phyloP scores from a whole-genome alignment of 176 grass and related monocot species.

The Musa beccarii region DNA sequence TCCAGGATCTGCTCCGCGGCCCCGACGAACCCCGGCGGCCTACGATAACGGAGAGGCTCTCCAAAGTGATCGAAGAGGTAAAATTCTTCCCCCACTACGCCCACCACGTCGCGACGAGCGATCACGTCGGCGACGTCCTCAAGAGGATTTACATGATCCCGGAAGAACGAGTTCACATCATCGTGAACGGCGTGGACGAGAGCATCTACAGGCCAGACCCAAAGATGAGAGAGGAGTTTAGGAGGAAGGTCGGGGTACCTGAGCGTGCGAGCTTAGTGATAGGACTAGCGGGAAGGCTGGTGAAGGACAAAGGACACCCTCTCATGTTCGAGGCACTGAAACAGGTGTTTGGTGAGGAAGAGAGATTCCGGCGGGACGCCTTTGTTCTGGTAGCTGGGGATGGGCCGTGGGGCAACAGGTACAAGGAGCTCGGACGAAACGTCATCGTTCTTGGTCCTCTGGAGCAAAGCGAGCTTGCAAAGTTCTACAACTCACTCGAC shows the following conservation, averaged over 20 bases:
- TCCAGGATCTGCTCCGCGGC: constrained; percentile 32
- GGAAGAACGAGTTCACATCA: constrained; percentile 42
- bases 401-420: constrained; percentile 33
- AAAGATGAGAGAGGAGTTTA: constrained; percentile 19
- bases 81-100: constrained; percentile 40
- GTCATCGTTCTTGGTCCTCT: constrained; percentile 29
- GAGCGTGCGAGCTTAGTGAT: constrained; percentile 27
- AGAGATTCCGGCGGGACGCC: constrained; percentile 13
- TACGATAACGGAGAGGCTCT: constrained; percentile 18
- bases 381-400: constrained; percentile 38
- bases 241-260: constrained; percentile 26
- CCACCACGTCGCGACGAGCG: constrained; percentile 45
- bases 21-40: not conserved
- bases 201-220: constrained; percentile 20
- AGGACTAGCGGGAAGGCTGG: constrained; percentile 33
- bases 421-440: constrained; percentile 31
- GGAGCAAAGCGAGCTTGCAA: constrained; percentile 27
- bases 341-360: constrained; percentile 22
- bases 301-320: constrained; percentile 50
- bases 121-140: constrained; percentile 46
- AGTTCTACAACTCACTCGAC: constrained; percentile 41
- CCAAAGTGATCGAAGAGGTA: constrained; percentile 41
- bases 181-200: constrained; percentile 43
- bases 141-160: constrained; percentile 47
- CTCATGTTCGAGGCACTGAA: constrained; percentile 46